Conservation (phyloP, 495 filamentous ascomycete genomes). For the Penicillium pulvis region DNA sequence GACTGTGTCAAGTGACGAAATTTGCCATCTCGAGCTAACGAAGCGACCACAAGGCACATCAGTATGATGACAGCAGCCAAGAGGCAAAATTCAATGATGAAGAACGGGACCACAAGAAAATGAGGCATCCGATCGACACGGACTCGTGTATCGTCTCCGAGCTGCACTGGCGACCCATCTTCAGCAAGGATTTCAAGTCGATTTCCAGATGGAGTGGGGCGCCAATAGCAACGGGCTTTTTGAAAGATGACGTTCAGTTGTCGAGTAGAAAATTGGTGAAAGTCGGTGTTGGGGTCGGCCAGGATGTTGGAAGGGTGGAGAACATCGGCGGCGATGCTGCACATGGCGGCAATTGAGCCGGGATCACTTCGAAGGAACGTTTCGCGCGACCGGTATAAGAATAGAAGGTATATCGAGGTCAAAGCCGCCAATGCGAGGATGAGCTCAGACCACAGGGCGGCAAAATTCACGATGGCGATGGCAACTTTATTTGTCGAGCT, state of each 20-base stretch:
- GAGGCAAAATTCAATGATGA: slow-evolving; percentile 41
- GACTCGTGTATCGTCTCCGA: slow-evolving; percentile 27
- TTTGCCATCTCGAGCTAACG: slow-evolving; percentile 34
- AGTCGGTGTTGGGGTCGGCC: slow-evolving; percentile 30
- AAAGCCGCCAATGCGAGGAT: slow-evolving; percentile 31
- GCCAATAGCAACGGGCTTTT: slow-evolving; percentile 39
- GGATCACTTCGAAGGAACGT: slow-evolving; percentile 44
- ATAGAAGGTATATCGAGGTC: slow-evolving; percentile 32
- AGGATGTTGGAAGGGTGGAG: slow-evolving; percentile 38
- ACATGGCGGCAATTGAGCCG: slow-evolving; percentile 46
- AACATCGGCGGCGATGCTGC: slow-evolving; percentile 41
- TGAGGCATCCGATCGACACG: slow-evolving; percentile 42
- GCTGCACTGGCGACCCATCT: slow-evolving; percentile 34
- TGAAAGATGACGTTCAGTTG: slow-evolving; percentile 38
- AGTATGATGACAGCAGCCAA: slow-evolving; percentile 38
- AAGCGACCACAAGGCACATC: slow-evolving; percentile 37
- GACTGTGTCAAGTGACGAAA: slow-evolving; percentile 41
- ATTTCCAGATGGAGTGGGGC: slow-evolving; percentile 31
- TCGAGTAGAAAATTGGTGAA: slow-evolving; percentile 43
- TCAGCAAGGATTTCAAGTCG: slow-evolving; percentile 38
- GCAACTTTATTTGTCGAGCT: slow-evolving; percentile 33
- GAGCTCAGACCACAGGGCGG: slow-evolving; percentile 36
- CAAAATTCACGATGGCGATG: slow-evolving; percentile 37
- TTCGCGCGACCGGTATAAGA: slow-evolving; percentile 32
- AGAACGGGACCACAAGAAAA: slow-evolving; percentile 44